Percentiles rank a stretch among this genome's conserved stretches.
Evolutionary conservation across 2,329 filamentous ascomycete genomes (phyloP).

Genomic region (Exophiala lecanii-corni): DNA sequence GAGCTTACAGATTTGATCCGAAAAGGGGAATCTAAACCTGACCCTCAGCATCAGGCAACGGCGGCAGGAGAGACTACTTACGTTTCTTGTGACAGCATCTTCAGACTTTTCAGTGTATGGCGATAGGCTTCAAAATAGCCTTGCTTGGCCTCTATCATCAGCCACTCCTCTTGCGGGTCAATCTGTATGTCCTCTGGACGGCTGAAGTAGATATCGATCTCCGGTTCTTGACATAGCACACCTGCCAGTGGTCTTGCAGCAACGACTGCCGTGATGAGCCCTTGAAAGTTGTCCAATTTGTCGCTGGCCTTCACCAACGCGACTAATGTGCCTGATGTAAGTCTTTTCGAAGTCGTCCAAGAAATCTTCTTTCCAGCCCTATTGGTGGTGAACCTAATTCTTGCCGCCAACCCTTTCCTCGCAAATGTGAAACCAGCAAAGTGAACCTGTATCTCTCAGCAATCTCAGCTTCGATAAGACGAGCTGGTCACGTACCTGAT

Average conservation of each 20-base stretch:
- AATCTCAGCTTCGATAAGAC: not conserved
- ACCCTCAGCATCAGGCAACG: conserved; percentile 9
- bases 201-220: conserved; percentile 72
- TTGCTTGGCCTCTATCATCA: conserved; percentile 72
- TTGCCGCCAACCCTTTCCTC: conserved; percentile 58
- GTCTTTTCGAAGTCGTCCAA: conserved; percentile 60
- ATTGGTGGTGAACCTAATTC: conserved; percentile 66
- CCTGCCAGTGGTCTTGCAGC: conserved; percentile 63
- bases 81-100: conserved; percentile 57
- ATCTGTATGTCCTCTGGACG: conserved; percentile 57
- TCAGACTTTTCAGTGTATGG: conserved; percentile 68
- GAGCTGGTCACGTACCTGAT: conserved; percentile 50
- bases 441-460: conserved; percentile 50
- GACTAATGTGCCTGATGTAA: conserved; percentile 52
- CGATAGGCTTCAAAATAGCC: conserved; percentile 75
- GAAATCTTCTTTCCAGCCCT: conserved; percentile 62
- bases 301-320: conserved; percentile 53
- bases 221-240: conserved; percentile 62
- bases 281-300: conserved; percentile 58
- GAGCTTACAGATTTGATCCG: conserved; percentile 40
- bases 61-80: conserved; percentile 23
- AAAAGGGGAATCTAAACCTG: conserved; percentile 39
- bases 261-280: conserved; percentile 60
- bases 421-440: conserved; percentile 63
- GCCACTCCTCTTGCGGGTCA: conserved; percentile 63